A percentile compares a stretch with the other conserved stretches of the same genome.
Conservation (phyloP, 202 grass and related monocot genomes). For the Digitaria exilis region DNA sequence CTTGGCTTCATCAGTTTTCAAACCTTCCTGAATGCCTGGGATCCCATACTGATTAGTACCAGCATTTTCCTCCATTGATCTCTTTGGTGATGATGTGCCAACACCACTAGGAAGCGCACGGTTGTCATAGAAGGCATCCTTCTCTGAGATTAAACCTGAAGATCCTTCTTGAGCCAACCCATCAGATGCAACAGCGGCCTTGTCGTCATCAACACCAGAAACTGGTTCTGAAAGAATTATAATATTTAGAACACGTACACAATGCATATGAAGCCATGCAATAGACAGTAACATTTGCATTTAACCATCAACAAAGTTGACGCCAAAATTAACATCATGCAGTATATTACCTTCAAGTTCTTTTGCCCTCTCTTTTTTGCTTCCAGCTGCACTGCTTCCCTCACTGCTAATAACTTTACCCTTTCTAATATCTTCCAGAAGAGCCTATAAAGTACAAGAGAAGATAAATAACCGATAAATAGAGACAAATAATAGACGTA, state of each 20-base stretch:
- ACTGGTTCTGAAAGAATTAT: conserved; percentile 43
- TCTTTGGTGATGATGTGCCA: conserved; percentile 20
- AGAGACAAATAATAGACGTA: neutral
- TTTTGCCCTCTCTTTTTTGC: conserved; percentile 41
- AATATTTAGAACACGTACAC: conserved; percentile 26
- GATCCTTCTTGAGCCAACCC: conserved; percentile 41
- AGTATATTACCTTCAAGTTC: conserved; percentile 50
- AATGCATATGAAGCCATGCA: conserved; percentile 22
- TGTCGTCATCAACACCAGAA: conserved; percentile 32
- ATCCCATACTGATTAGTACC: conserved; percentile 11
- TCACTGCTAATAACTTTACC: conserved; percentile 74
- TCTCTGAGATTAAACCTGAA: conserved; percentile 49
- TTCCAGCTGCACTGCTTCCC: conserved; percentile 33
- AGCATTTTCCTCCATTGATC: conserved; percentile 15
- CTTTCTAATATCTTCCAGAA: conserved; percentile 86
- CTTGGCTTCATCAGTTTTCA: conserved; percentile 26
- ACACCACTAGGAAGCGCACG: conserved; percentile 21
- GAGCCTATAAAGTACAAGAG: conserved; percentile 42
- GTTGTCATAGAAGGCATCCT: conserved; percentile 50
- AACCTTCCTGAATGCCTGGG: conserved; percentile 28
- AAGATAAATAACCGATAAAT: conserved; percentile 28
- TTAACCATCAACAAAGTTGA: neutral
- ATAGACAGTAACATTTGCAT: conserved; percentile 13
- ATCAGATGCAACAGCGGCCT: conserved; percentile 12
- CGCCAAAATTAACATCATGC: neutral